phyloP scores from a whole-genome alignment of 345 rosid genomes.

The Balakata baccata region DNA sequence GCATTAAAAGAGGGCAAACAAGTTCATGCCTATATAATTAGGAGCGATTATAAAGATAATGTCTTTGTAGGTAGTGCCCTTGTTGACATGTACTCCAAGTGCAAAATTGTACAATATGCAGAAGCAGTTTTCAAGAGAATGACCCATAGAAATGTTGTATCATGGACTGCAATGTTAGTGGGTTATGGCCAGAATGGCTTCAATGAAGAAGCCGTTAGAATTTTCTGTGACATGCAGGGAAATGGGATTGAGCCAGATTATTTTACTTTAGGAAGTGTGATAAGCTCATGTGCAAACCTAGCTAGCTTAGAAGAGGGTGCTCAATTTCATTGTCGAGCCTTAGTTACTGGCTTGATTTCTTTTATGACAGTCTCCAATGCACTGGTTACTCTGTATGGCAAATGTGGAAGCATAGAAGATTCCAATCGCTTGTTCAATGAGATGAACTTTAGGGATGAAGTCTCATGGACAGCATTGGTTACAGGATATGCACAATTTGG shows the following conservation, averaged over 20 bases:
- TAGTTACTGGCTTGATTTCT: constrained; percentile 57
- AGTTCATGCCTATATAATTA: constrained; percentile 60
- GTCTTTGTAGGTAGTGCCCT: constrained; percentile 86
- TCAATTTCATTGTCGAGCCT: constrained; percentile 74
- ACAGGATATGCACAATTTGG: constrained; percentile 87
- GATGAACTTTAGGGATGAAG: constrained; percentile 72
- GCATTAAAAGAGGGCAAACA: constrained; percentile 67
- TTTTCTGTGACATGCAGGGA: constrained; percentile 68
- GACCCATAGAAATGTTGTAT: constrained; percentile 69
- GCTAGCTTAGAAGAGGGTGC: constrained; percentile 86
- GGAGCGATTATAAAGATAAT: constrained; percentile 52
- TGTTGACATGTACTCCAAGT: constrained; percentile 91
- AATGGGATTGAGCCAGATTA: constrained; percentile 77
- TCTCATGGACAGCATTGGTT: constrained; percentile 91
- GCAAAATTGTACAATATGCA: constrained; percentile 55
- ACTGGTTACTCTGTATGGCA: constrained; percentile 77
- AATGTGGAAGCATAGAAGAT: constrained; percentile 77
- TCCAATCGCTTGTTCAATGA: constrained; percentile 58
- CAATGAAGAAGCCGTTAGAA: constrained; percentile 68
- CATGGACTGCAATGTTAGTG: constrained; percentile 95
- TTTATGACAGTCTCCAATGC: constrained; percentile 77
- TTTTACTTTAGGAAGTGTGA: constrained; percentile 75
- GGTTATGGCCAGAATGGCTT: constrained; percentile 84
- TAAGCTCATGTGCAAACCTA: constrained; percentile 88
- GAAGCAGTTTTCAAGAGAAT: constrained; percentile 60